Evolutionary conservation across 768 basidiomycete species (phyloP).

Genomic region (Amanita rimosa): DNA sequence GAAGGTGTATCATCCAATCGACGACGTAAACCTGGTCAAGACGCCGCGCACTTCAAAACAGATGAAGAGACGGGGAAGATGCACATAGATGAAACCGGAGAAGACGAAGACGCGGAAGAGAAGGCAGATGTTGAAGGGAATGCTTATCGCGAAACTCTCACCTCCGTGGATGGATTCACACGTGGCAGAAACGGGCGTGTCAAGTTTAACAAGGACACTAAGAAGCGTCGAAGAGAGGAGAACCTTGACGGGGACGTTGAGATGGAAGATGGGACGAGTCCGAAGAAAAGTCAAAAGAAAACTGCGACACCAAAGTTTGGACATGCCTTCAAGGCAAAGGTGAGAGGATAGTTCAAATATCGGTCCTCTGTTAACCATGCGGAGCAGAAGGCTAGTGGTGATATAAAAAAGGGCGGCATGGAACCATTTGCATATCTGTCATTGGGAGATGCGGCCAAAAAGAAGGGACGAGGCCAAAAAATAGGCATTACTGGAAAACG

Average conservation of each 20-base stretch:
- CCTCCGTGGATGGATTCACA: conserved; percentile 83
- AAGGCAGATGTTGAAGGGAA: conserved; percentile 51
- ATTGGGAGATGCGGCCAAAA: conserved; percentile 74
- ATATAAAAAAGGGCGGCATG: conserved; percentile 75
- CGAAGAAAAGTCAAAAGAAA: conserved; percentile 45
- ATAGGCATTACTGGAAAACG: conserved; percentile 58
- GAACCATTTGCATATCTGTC: conserved; percentile 93
- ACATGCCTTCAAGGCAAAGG: conserved; percentile 94
- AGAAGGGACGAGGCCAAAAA: conserved; percentile 25
- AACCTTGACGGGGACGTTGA: conserved; percentile 50
- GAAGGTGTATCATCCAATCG: conserved; percentile 35
- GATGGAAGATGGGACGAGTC: conserved; percentile 56
- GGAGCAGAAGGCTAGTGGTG: conserved; percentile 83
- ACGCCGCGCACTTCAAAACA: conserved; percentile 77
- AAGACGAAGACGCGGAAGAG: conserved; percentile 26
- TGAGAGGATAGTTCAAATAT: conserved; percentile 21
- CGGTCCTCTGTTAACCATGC: conserved; percentile 8
- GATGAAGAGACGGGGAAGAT: conserved; percentile 78
- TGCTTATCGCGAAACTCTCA: conserved; percentile 77
- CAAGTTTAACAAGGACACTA: conserved; percentile 96
- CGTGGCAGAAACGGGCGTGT: conserved; percentile 75
- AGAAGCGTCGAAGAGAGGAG: conserved; percentile 72
- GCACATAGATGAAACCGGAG: conserved; percentile 55
- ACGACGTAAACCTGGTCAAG: conserved; percentile 74
- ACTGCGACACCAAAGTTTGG: conserved; percentile 41